A percentile compares a stretch with the other conserved stretches of the same genome.
phyloP scores from a whole-genome alignment of 176 grass and related monocot species.

The Zizania latifolia region DNA sequence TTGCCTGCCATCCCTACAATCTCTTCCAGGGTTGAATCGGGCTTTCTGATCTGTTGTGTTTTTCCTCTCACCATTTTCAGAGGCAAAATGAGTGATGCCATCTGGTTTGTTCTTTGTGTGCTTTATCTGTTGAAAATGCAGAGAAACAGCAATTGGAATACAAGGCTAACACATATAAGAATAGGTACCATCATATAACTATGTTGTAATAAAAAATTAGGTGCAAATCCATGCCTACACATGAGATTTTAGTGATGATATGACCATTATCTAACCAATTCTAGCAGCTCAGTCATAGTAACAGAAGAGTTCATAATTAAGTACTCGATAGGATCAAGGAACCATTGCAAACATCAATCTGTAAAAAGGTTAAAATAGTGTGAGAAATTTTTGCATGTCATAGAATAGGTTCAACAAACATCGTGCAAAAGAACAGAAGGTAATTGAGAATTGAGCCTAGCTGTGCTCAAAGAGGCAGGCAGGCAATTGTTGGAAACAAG shows the following conservation, averaged over 20 bases:
- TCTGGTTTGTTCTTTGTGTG: conserved; percentile 27
- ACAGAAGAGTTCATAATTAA: background rate
- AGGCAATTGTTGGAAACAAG: background rate
- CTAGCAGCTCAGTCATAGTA: background rate
- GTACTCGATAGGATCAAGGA: background rate
- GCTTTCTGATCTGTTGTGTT: conserved; percentile 37
- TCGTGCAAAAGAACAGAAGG: background rate
- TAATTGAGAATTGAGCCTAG: background rate
- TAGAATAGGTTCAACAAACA: background rate
- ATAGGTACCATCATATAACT: background rate
- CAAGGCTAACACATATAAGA: background rate
- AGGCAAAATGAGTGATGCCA: conserved; percentile 21
- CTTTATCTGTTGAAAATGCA: conserved; percentile 37
- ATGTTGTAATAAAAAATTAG: background rate
- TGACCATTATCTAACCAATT: background rate
- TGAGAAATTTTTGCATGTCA: background rate
- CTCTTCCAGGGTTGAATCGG: conserved; percentile 37
- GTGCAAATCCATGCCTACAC: background rate
- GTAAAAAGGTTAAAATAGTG: background rate
- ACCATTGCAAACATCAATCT: background rate
- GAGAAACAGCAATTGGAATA: conserved; percentile 10
- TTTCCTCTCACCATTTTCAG: conserved; percentile 26
- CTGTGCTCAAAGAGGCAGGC: background rate
- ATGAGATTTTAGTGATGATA: background rate
- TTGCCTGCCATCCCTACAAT: conserved; percentile 30